Evolutionary conservation across 495 filamentous ascomycete genomes (phyloP), one percentile per base, ranked within the genome.

Genomic region (Neurospora sublineolata): DNA sequence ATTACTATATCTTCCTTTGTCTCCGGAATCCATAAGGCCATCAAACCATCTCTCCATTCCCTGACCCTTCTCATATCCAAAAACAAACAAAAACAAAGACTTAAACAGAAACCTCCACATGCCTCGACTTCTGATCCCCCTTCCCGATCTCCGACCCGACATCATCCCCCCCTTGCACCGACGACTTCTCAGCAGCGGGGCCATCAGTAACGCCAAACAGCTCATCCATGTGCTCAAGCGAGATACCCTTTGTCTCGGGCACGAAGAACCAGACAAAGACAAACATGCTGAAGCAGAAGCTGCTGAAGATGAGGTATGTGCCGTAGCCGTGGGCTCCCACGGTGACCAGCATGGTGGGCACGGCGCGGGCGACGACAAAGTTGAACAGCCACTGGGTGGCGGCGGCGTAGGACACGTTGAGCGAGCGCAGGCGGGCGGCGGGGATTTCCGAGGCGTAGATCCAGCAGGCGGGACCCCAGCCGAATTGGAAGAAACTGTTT

Each of bases 391-490:
- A 90, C 72, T 90, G 88, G 4, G 89, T 92, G 23, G 91, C 88
- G 0, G 91, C 88, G 3, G 87, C 90, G 36, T 90, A 77, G 4
- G 90, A 86, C 3, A 93, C 90, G 73, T 91, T 91, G 74, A 90
- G 85, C 18, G 89, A 88, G 37, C 91, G 86, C 5, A 93, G 85
- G 4, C 91, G 86, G 4, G 90, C 89, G 7, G 89, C 87, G 12
- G 91, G 91, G 76, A 94, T 93, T 83, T 93, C 89, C 12, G 85
- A 86, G 42, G 91, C 87, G 74, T 90, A 90, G 70, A 91, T 92
- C 92, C 91, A 93, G 79, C 90, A 92, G 36, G 89, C 88, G 0
- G 91, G 91, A 0, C 91, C 91, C 90, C 91, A 93, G 46, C 90
- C 89, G 77, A 92, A 91, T 70, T 92, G 90, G 84, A 92, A 92